phyloP scores from a whole-genome alignment of 345 rosid species.

The Clarkia xantiana region DNA sequence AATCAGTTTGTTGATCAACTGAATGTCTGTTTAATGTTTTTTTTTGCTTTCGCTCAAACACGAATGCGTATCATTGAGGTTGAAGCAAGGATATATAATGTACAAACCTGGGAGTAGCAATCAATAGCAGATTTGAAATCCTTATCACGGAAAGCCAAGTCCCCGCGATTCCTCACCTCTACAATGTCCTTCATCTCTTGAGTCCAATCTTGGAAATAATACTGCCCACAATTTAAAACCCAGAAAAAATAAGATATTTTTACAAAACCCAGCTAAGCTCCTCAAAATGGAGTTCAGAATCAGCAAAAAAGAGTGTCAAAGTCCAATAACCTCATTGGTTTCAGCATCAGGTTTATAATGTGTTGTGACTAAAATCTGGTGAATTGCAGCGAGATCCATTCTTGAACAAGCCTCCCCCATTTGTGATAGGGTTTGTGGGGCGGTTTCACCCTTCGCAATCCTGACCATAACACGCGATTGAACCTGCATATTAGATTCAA shows the following conservation, averaged over 20 bases:
- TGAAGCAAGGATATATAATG: background rate
- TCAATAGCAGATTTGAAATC: conserved; percentile 86
- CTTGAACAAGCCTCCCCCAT: conserved; percentile 96
- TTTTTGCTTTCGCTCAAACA: too few relatives aligned
- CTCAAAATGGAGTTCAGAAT: background rate
- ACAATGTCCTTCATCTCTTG: conserved; percentile 95
- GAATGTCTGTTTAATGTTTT: too few relatives aligned
- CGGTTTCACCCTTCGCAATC: conserved; percentile 54
- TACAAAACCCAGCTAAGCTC: background rate
- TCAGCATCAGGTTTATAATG: conserved; percentile 97
- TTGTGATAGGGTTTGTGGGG: conserved; percentile 65
- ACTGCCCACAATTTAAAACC: conserved; percentile 25
- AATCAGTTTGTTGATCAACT: too few relatives aligned
- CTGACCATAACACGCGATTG: conserved; percentile 84
- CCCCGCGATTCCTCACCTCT: conserved; percentile 88
- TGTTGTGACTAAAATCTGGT: conserved; percentile 67
- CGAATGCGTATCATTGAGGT: background rate
- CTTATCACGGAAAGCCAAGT: conserved; percentile 83
- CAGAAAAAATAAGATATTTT: conserved; percentile 11
- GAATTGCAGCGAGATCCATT: conserved; percentile 92
- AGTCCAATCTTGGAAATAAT: conserved; percentile 97
- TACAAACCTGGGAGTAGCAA: conserved; percentile 79
- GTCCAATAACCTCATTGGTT: conserved; percentile 52
- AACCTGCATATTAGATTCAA: conserved; percentile 36
- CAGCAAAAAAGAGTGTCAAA: background rate